Base-by-base conservation (phyloP, 768 basidiomycete genomes). In the Macrocybe gigantea region DNA sequence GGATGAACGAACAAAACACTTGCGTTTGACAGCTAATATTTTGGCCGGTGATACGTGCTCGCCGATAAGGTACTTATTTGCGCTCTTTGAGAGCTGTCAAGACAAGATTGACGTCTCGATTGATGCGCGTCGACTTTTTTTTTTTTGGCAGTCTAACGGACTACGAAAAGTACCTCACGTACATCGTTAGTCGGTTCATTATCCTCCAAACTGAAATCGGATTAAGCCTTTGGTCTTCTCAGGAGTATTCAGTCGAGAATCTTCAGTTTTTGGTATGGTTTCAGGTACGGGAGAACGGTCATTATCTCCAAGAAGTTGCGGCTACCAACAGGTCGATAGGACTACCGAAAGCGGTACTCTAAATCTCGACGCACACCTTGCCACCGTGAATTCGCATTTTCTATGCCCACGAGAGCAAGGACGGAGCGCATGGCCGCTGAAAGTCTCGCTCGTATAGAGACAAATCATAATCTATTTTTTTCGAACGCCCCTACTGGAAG, bases 1-100 rank as follows among this genome's bases (percentile, higher is more conserved):
- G 38, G 10, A 38, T n/a, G 38, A 13, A 22, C 10, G 22, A n/a
- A 13, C 38, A 38, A 11, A 38, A 10, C 6, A 38, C 38, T 22
- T 38, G 38, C 22, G 22, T 1, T 22, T 22, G 6, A 15, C n/a
- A 48, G 70, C 64, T 33, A 53, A 65, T 43, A 53, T 73, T 41
- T 55, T 73, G 5, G 56, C 69, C 32, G 70, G 70, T 5, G 62
- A 68, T 34, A 71, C 71, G 10, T 71, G 69, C 52, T 44, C 60
- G 39, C 71, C 70, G 9, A 68, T 71, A 50, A 61, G 66, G 64
- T 67, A 15, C 48, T 12, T 49, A 53, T 14, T 50, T 22, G 44
- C 38, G 31, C 33, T 45, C 47, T 22, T 22, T 22, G 22, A 22
- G 22, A 22, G 22, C 22, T 22, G 22, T 22, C 22, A 22, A 22